A percentile compares a stretch with the other conserved stretches of the same genome.
Evolutionary conservation across 169 alveolate genomes (phyloP).

Genomic region (Plasmodium chabaudi): DNA sequence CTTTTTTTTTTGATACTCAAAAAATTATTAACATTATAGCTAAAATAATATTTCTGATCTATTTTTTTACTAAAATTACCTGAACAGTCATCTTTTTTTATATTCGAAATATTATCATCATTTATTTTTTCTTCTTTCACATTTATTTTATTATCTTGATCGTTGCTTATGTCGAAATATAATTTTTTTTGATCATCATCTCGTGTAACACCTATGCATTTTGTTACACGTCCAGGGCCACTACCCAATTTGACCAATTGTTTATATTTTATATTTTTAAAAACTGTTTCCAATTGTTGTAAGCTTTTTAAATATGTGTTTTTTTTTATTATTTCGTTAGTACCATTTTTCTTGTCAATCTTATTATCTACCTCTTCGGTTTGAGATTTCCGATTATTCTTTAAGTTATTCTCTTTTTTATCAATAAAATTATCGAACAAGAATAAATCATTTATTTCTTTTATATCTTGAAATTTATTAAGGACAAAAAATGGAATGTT

Average conservation of each 20-base stretch:
- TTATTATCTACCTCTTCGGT: background rate
- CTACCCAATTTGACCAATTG: conserved; percentile 48
- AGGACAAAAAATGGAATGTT: conserved; percentile 1
- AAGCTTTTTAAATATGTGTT: conserved; percentile 4
- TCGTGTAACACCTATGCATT: conserved; percentile 57
- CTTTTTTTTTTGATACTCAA: background rate
- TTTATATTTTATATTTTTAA: conserved; percentile 31
- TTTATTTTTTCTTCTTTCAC: background rate
- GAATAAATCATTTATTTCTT: no score
- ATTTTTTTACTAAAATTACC: background rate
- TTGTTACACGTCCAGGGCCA: conserved; percentile 81
- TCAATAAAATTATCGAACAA: no score
- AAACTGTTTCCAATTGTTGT: conserved; percentile 4
- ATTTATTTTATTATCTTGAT: background rate
- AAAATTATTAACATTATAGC: conserved; percentile 18
- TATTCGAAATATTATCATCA: background rate
- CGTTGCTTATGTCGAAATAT: background rate
- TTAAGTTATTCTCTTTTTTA: no score
- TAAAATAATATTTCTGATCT: conserved; percentile 13
- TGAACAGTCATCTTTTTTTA: background rate
- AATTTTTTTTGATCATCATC: conserved; percentile 39
- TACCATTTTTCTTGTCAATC: background rate
- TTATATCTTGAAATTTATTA: conserved; percentile 18
- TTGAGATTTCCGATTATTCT: background rate
- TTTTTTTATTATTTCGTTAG: background rate